phyloP scores from a whole-genome alignment of 768 basidiomycete genomes.

The Boletus pseudopeckii region DNA sequence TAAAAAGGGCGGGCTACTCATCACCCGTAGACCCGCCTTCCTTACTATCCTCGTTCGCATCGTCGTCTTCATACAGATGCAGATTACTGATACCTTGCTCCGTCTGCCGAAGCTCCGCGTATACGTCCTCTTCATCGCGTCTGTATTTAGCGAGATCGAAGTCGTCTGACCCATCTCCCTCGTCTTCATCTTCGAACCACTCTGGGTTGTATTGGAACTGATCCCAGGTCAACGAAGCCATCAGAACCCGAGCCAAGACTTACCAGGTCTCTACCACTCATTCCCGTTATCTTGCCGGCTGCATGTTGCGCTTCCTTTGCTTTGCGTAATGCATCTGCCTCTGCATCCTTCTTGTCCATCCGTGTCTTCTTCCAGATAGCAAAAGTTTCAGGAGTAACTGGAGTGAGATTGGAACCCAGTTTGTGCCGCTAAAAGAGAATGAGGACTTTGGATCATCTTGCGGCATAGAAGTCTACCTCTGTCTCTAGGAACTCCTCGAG shows the following conservation, averaged over 20 bases:
- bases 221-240: constrained; percentile 6
- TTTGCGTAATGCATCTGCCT: constrained; percentile 74
- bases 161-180: constrained; percentile 40
- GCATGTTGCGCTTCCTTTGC: constrained; percentile 77
- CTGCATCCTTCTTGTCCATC: constrained; percentile 92
- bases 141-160: constrained; percentile 64
- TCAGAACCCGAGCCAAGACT: constrained; percentile 23
- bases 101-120: constrained; percentile 24
- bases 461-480: constrained; percentile 58
- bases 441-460: neutral
- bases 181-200: constrained; percentile 82
- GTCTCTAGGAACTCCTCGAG: constrained; percentile 97
- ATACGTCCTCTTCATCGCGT: constrained; percentile 32
- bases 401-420: constrained; percentile 84
- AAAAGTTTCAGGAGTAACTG: constrained; percentile 89
- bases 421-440: constrained; percentile 74
- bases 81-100: constrained; percentile 16
- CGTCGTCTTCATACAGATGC: constrained; percentile 20
- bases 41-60: constrained; percentile 4
- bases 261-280: constrained; percentile 95
- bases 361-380: constrained; percentile 94
- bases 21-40: neutral
- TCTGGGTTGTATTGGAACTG: constrained; percentile 96
- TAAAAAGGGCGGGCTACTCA: neutral
- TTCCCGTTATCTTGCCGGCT: constrained; percentile 88